phyloP scores from a whole-genome alignment of 768 basidiomycete genomes.

The Panellus pusillus region DNA sequence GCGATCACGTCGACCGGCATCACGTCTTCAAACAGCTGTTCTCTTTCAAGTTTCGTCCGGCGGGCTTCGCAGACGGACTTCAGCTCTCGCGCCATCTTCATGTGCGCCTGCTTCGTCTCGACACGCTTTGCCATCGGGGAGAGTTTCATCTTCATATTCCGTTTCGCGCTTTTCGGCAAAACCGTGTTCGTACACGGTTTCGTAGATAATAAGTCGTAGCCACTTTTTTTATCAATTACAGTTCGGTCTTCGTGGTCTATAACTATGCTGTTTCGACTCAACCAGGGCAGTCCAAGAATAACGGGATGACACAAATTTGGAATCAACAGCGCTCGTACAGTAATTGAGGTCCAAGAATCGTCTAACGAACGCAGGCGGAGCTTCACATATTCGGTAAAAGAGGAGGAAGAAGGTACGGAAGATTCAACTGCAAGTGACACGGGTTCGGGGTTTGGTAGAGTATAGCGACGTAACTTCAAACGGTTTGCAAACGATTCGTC shows the following conservation, averaged over 20 bases:
- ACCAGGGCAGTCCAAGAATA: background rate
- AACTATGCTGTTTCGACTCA: background rate
- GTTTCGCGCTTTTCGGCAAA: background rate
- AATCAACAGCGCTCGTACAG: too few relatives aligned
- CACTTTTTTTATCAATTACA: background rate
- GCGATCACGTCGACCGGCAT: background rate
- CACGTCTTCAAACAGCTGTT: background rate
- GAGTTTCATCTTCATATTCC: conserved; percentile 1
- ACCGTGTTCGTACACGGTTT: background rate
- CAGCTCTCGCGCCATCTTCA: background rate
- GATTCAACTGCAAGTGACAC: too few relatives aligned
- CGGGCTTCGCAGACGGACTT: background rate
- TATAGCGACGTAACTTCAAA: too few relatives aligned
- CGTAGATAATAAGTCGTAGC: background rate
- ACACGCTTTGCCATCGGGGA: too few relatives aligned
- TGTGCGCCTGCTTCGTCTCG: conserved; percentile 17
- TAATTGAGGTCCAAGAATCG: too few relatives aligned
- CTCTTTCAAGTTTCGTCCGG: background rate
- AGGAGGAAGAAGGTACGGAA: too few relatives aligned
- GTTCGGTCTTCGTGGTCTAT: background rate
- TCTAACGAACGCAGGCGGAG: too few relatives aligned
- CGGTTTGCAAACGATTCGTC: too few relatives aligned
- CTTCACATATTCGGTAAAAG: too few relatives aligned
- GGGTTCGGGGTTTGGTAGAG: too few relatives aligned
- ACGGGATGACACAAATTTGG: too few relatives aligned